These are phyloP conservation scores for Boletus subcaerulescens DNA, from an alignment of 768 basidiomycete species.

Conservation along the genomic window DNA sequence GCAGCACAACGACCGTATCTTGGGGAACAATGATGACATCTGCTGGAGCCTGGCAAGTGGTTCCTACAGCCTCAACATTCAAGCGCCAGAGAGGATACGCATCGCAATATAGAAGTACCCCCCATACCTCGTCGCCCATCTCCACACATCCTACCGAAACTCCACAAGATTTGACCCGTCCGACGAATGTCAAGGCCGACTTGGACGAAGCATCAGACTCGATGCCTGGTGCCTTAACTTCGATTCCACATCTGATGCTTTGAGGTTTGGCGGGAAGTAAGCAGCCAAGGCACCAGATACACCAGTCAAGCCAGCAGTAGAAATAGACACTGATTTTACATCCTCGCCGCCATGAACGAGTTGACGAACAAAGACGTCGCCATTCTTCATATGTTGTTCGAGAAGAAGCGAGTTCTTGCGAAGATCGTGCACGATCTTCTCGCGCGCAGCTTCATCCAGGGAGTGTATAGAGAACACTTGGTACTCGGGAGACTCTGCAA, in stretches of 20 bases:
- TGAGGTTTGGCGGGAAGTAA: constrained; percentile 18
- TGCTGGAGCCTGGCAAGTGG: constrained; percentile 14
- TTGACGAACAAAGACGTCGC: constrained; percentile 28
- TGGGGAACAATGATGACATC: constrained; percentile 17
- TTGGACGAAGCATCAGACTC: constrained; percentile 3
- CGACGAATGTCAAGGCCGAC: constrained; percentile 18
- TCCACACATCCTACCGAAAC: constrained; percentile 1
- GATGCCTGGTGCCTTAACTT: constrained; percentile 14
- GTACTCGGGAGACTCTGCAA: constrained; percentile 30
- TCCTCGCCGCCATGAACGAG: constrained; percentile 27
- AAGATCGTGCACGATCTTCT: constrained; percentile 23
- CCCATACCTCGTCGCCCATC: constrained; percentile 7
- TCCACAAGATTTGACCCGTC: constrained; percentile 19
- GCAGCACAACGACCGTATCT: constrained; percentile 11
- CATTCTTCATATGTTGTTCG: constrained; percentile 28
- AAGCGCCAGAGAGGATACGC: background rate
- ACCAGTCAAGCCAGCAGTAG: constrained; percentile 12
- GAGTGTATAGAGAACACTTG: constrained; percentile 27
- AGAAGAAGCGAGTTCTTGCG: constrained; percentile 26
- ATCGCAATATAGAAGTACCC: background rate
- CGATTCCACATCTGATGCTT: constrained; percentile 17
- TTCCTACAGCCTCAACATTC: constrained; percentile 14
- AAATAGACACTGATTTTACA: constrained; percentile 13
- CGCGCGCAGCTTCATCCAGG: constrained; percentile 19
- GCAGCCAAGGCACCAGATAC: constrained; percentile 14